Conservation (phyloP, 306 rosid genomes). For the Lotus japonicus region DNA sequence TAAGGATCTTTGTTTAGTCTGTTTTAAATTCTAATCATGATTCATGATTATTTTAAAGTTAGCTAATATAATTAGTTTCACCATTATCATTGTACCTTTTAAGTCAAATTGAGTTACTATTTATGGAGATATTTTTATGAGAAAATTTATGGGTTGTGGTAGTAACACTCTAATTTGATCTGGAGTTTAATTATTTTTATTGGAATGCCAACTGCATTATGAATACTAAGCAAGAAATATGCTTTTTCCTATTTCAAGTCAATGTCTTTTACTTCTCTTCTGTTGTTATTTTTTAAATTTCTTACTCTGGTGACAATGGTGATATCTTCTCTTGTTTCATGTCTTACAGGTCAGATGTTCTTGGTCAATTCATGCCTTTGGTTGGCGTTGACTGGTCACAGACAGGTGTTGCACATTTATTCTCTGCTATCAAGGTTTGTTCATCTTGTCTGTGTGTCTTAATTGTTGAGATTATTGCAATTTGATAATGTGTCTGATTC, state of each 20-base stretch:
- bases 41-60: slow-evolving; percentile 1
- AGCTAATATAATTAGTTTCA: background rate
- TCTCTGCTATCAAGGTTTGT: slow-evolving; percentile 93
- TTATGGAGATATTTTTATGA: background rate
- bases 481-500: slow-evolving; percentile 16
- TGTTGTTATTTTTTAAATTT: background rate
- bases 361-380: slow-evolving; percentile 99
- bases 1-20: background rate
- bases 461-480: slow-evolving; percentile 17
- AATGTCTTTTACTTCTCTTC: background rate
- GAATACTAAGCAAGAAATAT: background rate
- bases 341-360: slow-evolving; percentile 78
- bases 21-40: background rate
- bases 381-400: slow-evolving; percentile 99
- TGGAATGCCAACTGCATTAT: background rate
- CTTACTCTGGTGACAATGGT: background rate
- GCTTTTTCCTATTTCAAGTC: too few species aligned
- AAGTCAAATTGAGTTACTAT: background rate
- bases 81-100: background rate
- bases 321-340: slow-evolving; percentile 17
- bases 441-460: slow-evolving; percentile 10
- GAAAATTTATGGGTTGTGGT: background rate
- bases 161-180: slow-evolving; percentile 1
- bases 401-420: slow-evolving; percentile 89
- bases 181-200: background rate